These are phyloP conservation scores for Inga leiocalycina DNA, from an alignment of 306 rosid species.

Conservation along the genomic window DNA sequence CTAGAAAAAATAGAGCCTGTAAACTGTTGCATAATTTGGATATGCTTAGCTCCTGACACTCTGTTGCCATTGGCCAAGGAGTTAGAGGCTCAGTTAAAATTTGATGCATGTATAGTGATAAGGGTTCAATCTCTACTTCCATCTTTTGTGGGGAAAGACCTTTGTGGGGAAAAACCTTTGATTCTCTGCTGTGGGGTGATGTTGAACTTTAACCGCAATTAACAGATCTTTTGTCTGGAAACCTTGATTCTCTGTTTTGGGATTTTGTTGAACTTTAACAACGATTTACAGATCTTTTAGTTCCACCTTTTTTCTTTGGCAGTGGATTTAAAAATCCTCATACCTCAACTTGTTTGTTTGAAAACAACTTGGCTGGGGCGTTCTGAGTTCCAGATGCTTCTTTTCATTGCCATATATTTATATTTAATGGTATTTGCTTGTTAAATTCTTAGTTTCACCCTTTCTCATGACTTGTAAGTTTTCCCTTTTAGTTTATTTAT, in stretches of 20 bases:
- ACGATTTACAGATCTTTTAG: background rate
- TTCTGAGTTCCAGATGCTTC: background rate
- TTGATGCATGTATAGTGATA: background rate
- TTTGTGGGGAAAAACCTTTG: background rate
- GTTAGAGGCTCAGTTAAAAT: background rate
- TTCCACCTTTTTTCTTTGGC: background rate
- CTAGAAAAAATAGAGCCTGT: background rate
- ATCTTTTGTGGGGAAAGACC: background rate
- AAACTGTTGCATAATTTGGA: background rate
- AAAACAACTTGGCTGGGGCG: background rate
- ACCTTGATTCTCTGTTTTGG: background rate
- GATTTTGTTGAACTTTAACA: background rate
- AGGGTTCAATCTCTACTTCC: background rate
- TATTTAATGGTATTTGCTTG: background rate
- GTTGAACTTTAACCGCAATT: background rate
- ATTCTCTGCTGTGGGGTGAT: background rate
- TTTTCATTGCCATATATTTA: background rate
- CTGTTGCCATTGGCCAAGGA: background rate
- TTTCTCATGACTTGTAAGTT: background rate
- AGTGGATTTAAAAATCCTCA: constrained; percentile 5
- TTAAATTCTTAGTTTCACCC: background rate
- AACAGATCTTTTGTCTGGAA: background rate
- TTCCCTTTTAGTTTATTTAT: background rate
- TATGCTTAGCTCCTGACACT: background rate
- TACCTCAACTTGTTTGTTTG: background rate